Conservation (phyloP, 192 early-diverging fungal species). For the Gaertneriomyces sp. region DNA sequence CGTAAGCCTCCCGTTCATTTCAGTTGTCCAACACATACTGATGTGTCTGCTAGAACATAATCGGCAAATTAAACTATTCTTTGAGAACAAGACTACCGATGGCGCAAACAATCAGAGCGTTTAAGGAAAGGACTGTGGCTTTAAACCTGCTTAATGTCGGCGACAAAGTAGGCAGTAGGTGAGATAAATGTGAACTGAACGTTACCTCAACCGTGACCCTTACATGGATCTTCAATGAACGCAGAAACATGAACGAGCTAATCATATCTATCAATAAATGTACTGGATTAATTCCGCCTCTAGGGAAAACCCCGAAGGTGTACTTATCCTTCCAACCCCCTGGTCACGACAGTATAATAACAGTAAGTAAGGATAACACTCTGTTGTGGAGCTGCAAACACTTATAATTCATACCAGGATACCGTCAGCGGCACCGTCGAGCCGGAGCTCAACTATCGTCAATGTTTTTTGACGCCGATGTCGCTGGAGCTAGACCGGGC, state of each 20-base stretch:
- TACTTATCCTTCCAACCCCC: constrained; percentile 39
- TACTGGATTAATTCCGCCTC: constrained; percentile 23
- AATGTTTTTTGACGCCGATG: constrained; percentile 37
- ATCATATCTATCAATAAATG: constrained; percentile 31
- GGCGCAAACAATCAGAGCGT: constrained; percentile 48
- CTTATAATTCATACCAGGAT: constrained; percentile 10
- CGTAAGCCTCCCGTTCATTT: constrained; percentile 14
- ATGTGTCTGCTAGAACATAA: constrained; percentile 29
- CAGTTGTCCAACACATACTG: background rate
- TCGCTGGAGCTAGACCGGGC: constrained; percentile 40
- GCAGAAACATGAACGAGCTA: constrained; percentile 40
- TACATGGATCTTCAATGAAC: constrained; percentile 17
- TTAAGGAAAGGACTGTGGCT: constrained; percentile 49
- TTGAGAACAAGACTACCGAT: constrained; percentile 46
- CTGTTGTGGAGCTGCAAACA: background rate
- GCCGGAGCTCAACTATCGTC: constrained; percentile 38
- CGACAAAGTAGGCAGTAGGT: constrained; percentile 18
- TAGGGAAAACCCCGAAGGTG: constrained; percentile 28
- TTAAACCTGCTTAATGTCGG: constrained; percentile 40
- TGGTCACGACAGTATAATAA: constrained; percentile 31
- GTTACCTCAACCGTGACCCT: no score
- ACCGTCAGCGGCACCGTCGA: constrained; percentile 33
- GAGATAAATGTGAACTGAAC: no score
- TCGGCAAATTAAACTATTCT: constrained; percentile 54
- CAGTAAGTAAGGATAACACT: constrained; percentile 1